Evolutionary conservation across 306 rosid species (phyloP), one percentile per base, ranked within the genome.

Genomic region (Carpinus viminea): DNA sequence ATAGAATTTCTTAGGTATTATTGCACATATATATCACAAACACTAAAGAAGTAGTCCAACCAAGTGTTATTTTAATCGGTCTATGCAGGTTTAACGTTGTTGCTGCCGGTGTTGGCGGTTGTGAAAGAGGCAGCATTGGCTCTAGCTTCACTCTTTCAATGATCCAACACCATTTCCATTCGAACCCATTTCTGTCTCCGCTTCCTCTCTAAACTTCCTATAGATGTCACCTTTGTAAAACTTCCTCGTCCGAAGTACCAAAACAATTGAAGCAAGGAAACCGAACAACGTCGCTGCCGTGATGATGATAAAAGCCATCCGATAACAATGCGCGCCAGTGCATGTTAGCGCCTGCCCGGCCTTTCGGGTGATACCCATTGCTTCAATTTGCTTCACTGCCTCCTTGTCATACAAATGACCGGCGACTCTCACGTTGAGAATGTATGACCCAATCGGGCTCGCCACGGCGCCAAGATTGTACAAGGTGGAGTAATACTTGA

Each of bases 401-500:
- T 85, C 94, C 43, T 52, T 85, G 75, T 89, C 93, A 69, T 91
- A 91, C 68, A 91, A 70, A 57, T 48, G 54, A 8, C 97, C 97
- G 0, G 93, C 82, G 5, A 91, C 86, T 62, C 5, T 83, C 78
- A 91, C 97, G 21, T 84, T 91, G 20, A 91, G 62, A 43, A 89
- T 47, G 78, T 86, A 91, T 5, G 87, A 68, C 13, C 96, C 96
- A 12, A 89, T 68, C 0, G 93, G 97, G 61, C 89, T 85, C 8
- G 86, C 96, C 13, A 83, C 83, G 0, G 85, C 60, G 13, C 97
- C 92, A 11, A 89, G 66, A 75, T 77, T 82, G 84, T 73, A 84
- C 47, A 91, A 65, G 1, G 93, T 91, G 7, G 97, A 86, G 79
- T 88, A 91, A 68, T 91, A 86, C 46, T 91, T 91, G 57, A 89